phyloP scores from a whole-genome alignment of 495 filamentous ascomycete species.

The Aspergillus panamensis region DNA sequence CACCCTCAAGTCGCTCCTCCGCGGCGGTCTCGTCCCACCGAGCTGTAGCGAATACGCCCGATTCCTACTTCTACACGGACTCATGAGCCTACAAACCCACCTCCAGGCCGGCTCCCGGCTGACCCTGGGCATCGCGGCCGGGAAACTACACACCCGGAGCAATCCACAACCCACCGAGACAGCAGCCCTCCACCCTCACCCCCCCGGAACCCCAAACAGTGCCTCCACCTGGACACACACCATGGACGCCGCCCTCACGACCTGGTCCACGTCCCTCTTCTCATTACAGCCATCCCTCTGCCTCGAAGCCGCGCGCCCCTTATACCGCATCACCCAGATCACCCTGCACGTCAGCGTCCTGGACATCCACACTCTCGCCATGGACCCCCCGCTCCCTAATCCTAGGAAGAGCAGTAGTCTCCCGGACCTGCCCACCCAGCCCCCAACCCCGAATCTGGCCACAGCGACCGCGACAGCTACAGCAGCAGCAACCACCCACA shows the following conservation, averaged over 20 bases:
- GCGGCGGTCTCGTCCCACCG: background rate
- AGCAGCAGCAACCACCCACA: background rate
- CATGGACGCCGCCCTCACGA: background rate
- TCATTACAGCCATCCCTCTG: background rate
- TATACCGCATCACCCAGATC: background rate
- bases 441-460: too few relatives aligned
- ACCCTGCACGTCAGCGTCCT: background rate
- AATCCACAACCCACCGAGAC: background rate
- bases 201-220: background rate
- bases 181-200: too few relatives aligned
- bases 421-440: background rate
- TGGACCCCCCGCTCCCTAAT: background rate
- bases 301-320: background rate
- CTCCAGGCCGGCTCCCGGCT: background rate
- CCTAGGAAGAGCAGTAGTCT: background rate
- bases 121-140: background rate
- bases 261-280: background rate
- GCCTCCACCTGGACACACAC: background rate
- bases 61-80: background rate
- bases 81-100: background rate
- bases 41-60: background rate
- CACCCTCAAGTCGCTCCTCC: background rate
- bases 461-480: too few relatives aligned
- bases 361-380: background rate
- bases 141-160: background rate